Evolutionary conservation across 2,329 filamentous ascomycete genomes (phyloP).

Genomic region (Colletotrichum sp.): DNA sequence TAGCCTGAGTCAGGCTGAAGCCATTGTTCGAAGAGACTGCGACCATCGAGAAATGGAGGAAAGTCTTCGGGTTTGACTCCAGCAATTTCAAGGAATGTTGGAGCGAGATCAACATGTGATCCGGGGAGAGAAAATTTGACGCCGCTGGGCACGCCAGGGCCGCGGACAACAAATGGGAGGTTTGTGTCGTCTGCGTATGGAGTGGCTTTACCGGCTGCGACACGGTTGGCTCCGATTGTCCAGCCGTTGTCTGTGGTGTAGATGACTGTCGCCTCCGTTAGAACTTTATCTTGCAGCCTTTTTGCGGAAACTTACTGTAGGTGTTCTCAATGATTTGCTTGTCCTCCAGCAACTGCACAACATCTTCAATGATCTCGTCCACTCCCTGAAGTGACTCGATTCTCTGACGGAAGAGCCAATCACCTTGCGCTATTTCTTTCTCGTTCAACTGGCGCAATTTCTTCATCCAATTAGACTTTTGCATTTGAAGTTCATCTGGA

Average conservation of each 20-base stretch:
- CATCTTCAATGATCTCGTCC: conserved; percentile 37
- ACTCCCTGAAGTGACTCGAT: conserved; percentile 30
- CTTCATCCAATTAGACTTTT: conserved; percentile 25
- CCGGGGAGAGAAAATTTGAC: conserved; percentile 24
- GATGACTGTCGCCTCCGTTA: conserved; percentile 13
- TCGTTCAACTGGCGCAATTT: conserved; percentile 23
- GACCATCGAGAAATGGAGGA: conserved; percentile 28
- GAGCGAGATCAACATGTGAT: conserved; percentile 31
- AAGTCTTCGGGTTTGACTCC: conserved; percentile 2
- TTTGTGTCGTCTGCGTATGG: conserved; percentile 35
- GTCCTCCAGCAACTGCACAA: conserved; percentile 30
- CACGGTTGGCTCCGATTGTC: conserved; percentile 30
- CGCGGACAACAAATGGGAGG: conserved; percentile 32
- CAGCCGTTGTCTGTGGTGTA: conserved; percentile 33
- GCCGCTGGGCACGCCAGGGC: conserved; percentile 27
- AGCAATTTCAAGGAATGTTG: conserved; percentile 33
- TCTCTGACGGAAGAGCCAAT: conserved; percentile 24
- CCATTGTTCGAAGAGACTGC: conserved; percentile 31
- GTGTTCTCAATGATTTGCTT: conserved; percentile 29
- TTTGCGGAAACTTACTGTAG: conserved; percentile 9
- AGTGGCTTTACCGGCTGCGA: conserved; percentile 29
- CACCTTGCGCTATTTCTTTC: conserved; percentile 17
- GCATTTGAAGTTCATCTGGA: conserved; percentile 12
- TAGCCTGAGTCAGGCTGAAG: conserved; percentile 19
- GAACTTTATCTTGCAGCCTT: not conserved